A percentile compares a stretch with the other conserved stretches of the same genome.
Evolutionary conservation across 805 yeast genomes (phyloP).

Genomic region (Vanderwaltozyma verrucispora): DNA sequence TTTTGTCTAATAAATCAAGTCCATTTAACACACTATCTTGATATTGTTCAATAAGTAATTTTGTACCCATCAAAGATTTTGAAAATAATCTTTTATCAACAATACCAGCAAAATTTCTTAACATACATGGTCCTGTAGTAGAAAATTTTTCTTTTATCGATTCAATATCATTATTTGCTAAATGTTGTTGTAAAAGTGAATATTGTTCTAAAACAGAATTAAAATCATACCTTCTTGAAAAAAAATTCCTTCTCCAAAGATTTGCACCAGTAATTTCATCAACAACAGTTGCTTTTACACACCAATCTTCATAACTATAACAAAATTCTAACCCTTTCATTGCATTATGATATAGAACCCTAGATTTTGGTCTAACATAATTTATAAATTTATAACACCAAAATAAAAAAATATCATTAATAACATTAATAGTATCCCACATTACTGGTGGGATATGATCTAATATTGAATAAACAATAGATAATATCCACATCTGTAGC

Average conservation of each 20-base stretch:
- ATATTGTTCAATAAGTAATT: conserved; percentile 60
- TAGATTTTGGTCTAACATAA: conserved; percentile 24
- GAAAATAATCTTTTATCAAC: conserved; percentile 69
- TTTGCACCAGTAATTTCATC: conserved; percentile 46
- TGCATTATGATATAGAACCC: conserved; percentile 31
- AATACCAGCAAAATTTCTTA: conserved; percentile 88
- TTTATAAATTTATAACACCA: conserved; percentile 28
- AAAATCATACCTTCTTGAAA: conserved; percentile 75
- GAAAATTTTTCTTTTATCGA: conserved; percentile 57
- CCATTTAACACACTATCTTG: conserved; percentile 69
- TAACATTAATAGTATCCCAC: conserved; percentile 32
- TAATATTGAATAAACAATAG: conserved; percentile 20
- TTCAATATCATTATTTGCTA: conserved; percentile 44
- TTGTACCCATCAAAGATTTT: conserved; percentile 81
- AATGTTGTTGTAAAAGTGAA: conserved; percentile 49
- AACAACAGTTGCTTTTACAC: conserved; percentile 36
- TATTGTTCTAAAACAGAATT: conserved; percentile 67
- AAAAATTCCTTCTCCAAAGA: conserved; percentile 74
- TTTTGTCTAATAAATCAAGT: conserved; percentile 42
- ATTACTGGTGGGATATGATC: conserved; percentile 34
- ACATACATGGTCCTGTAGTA: conserved; percentile 52
- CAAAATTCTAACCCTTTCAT: conserved; percentile 42
- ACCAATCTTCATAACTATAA: conserved; percentile 63
- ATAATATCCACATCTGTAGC: conserved; percentile 16
- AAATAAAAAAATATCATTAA: conserved; percentile 33